These are phyloP conservation scores for Hypoxylon sp. DNA, from an alignment of 2,329 filamentous ascomycete genomes.

Conservation along the genomic window DNA sequence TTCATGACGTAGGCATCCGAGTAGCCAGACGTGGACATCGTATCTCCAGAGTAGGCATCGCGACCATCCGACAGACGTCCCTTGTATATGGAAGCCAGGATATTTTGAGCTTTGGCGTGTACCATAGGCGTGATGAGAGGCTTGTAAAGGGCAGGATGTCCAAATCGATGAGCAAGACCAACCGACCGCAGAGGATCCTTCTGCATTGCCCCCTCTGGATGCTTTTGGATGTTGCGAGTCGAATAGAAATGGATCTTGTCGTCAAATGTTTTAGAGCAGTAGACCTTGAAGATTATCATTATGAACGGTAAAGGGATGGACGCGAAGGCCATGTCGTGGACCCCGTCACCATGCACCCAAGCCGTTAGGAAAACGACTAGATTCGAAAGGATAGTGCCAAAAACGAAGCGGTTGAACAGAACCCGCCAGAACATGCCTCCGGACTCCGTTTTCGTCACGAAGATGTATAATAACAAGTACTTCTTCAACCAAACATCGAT, in stretches of 20 bases:
- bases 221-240: slow-evolving; percentile 69
- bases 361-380: slow-evolving; percentile 82
- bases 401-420: slow-evolving; percentile 92
- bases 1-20: slow-evolving; percentile 87
- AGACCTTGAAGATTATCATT: slow-evolving; percentile 87
- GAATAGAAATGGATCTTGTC: slow-evolving; percentile 85
- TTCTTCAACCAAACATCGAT: slow-evolving; percentile 94
- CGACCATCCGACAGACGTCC: slow-evolving; percentile 81
- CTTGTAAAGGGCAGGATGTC: slow-evolving; percentile 91
- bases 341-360: slow-evolving; percentile 76
- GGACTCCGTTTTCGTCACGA: slow-evolving; percentile 96
- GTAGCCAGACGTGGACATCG: slow-evolving; percentile 77
- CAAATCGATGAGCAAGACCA: slow-evolving; percentile 83
- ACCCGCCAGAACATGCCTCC: slow-evolving; percentile 94
- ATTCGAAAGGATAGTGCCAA: slow-evolving; percentile 84
- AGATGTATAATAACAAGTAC: slow-evolving; percentile 93
- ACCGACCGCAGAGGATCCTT: slow-evolving; percentile 73
- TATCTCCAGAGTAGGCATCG: slow-evolving; percentile 70
- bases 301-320: slow-evolving; percentile 83
- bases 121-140: slow-evolving; percentile 96
- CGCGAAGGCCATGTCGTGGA: slow-evolving; percentile 73
- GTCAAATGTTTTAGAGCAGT: slow-evolving; percentile 84
- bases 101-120: slow-evolving; percentile 87
- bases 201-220: slow-evolving; percentile 62
- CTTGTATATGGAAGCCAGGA: slow-evolving; percentile 87